Base-by-base conservation (phyloP, 2,329 filamentous ascomycete genomes). In the Cryphonectria radicalis region DNA sequence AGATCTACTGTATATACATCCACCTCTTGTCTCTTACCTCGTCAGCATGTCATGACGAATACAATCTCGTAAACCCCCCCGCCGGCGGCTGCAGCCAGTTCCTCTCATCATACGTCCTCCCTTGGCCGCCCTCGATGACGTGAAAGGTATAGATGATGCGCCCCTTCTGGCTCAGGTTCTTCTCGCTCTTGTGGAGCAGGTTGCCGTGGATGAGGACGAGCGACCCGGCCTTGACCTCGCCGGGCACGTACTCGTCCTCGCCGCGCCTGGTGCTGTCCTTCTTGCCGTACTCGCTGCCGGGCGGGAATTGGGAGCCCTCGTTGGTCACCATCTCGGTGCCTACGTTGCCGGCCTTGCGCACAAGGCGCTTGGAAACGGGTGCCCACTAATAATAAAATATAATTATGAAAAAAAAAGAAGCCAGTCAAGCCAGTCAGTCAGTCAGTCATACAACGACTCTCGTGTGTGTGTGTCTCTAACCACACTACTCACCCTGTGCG, bases 121-220 rank as follows among this genome's bases (percentile, higher is more conserved):
- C 87, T 28, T 92, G 88, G 0, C 70, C 78, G 3, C 92, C 93
- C 82, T 98, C 96, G 77, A 98, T 98, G 71, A 97, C 89, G 84
- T 99, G 96, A 80, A 98, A 99, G 0, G 96, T 98, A 82, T 98
- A 99, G 68, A 98, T 97, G 79, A 96, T 97, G 75, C 95, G 87
- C 32, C 95, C 94, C 85, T 93, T 95, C 74, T 87, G 82, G 79
- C 95, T 97, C 70, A 89, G 87, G 80, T 99, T 99, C 86, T 88
- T 93, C 88, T 97, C 94, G 79, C 95, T 98, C 89, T 97, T 97
- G 82, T 99, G 96, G 83, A 98, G 80, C 76, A 98, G 83, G 81
- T 98, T 98, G 1, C 96, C 96, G 83, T 99, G 95, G 75, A 99
- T 98, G 73, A 99, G 82, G 64, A 98, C 94, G 80, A 99, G 81